Evolutionary conservation across 768 basidiomycete species (phyloP).

Genomic region (Serendipita sp.): DNA sequence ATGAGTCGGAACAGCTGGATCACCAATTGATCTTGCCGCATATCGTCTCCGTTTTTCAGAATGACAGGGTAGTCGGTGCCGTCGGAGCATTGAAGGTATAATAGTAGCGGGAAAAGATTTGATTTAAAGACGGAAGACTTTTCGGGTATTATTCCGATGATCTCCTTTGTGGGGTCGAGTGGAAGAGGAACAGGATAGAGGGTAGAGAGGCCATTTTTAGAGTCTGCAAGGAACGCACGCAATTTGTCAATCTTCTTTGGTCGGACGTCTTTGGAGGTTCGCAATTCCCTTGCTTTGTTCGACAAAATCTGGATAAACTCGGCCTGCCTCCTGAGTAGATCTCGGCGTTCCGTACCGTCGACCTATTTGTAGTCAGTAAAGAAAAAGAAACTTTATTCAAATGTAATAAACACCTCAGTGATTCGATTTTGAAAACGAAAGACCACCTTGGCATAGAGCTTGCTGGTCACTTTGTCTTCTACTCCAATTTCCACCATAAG

Average conservation of each 20-base stretch:
- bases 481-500: constrained; percentile 89
- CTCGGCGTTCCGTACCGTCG: constrained; percentile 65
- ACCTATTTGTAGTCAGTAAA: neutral
- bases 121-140: constrained; percentile 96
- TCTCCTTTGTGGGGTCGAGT: constrained; percentile 68
- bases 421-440: constrained; percentile 83
- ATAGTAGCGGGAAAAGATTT: constrained; percentile 77
- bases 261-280: constrained; percentile 78
- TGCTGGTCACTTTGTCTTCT: constrained; percentile 71
- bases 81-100: constrained; percentile 78
- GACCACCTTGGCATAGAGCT: constrained; percentile 85
- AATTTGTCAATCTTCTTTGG: constrained; percentile 97
- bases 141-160: constrained; percentile 78
- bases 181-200: constrained; percentile 74
- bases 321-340: constrained; percentile 81
- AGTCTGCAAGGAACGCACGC: constrained; percentile 65
- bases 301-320: constrained; percentile 76
- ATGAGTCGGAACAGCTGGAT: constrained; percentile 98
- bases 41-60: constrained; percentile 97
- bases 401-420: constrained; percentile 37
- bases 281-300: constrained; percentile 71
- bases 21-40: constrained; percentile 96
- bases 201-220: constrained; percentile 66
- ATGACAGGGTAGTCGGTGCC: constrained; percentile 85
- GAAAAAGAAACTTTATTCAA: neutral